These are phyloP conservation scores for Podaxis mareebaensis DNA, from an alignment of 768 basidiomycete genomes.

Conservation along the genomic window DNA sequence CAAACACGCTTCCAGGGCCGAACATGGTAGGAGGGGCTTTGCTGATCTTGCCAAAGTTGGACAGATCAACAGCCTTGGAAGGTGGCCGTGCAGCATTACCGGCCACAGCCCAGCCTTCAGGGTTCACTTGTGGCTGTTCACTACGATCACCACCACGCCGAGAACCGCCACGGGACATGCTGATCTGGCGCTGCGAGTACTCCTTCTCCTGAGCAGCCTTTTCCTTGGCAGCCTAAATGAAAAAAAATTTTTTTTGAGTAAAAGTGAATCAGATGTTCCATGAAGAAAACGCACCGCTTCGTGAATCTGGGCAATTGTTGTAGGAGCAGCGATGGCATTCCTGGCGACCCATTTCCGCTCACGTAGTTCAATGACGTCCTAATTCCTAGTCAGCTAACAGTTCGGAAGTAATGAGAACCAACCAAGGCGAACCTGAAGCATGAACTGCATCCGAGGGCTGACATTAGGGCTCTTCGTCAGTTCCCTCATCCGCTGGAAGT, in stretches of 20 bases:
- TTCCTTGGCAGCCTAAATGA: slow-evolving; percentile 74
- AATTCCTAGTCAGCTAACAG: slow-evolving; percentile 2
- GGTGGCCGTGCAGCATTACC: slow-evolving; percentile 55
- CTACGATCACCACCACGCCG: slow-evolving; percentile 78
- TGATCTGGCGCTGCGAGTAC: slow-evolving; percentile 57
- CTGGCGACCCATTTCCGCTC: slow-evolving; percentile 80
- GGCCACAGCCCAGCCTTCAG: slow-evolving; percentile 90
- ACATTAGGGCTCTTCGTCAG: slow-evolving; percentile 74
- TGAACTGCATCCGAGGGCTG: slow-evolving; percentile 88
- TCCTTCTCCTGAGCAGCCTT: slow-evolving; percentile 67
- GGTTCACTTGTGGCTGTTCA: slow-evolving; percentile 55
- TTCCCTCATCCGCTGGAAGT: slow-evolving; percentile 89
- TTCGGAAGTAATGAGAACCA: background rate
- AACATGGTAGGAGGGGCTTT: slow-evolving; percentile 67
- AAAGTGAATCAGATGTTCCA: slow-evolving; percentile 7
- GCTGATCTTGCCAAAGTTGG: slow-evolving; percentile 86
- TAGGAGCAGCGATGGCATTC: slow-evolving; percentile 72
- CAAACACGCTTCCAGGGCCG: slow-evolving; percentile 84
- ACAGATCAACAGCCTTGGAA: slow-evolving; percentile 82
- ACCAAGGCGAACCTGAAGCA: slow-evolving; percentile 76
- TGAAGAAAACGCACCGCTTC: slow-evolving; percentile 62
- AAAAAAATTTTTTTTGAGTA: slow-evolving; percentile 2
- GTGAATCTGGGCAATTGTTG: slow-evolving; percentile 88
- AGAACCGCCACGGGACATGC: slow-evolving; percentile 90
- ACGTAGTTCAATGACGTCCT: slow-evolving; percentile 93